phyloP scores from a whole-genome alignment of 1,139 yeast species.

The Torulaspora pretoriensis region DNA sequence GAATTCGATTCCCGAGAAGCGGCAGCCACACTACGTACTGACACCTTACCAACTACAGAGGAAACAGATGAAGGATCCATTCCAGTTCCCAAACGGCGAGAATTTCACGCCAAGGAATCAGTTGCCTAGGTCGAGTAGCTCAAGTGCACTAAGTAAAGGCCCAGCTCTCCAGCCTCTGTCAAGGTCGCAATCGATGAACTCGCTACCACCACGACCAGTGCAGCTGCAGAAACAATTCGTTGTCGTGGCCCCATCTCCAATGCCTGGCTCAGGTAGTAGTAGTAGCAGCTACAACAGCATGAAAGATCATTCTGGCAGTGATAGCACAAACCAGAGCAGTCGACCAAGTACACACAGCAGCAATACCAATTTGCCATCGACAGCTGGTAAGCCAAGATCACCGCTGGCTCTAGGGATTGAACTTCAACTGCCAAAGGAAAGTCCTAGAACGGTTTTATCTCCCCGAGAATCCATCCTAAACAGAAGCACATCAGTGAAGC shows the following conservation, averaged over 20 bases:
- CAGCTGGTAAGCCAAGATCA: neutral
- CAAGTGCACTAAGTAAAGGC: constrained; percentile 2
- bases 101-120: constrained; percentile 30
- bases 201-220: constrained; percentile 1
- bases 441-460: neutral
- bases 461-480: too few species aligned
- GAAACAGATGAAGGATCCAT: constrained; percentile 29
- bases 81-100: constrained; percentile 36
- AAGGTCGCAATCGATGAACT: constrained; percentile 12
- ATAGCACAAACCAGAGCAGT: constrained; percentile 10
- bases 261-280: constrained; percentile 10
- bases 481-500: neutral
- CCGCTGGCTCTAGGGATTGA: neutral
- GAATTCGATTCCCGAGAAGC: constrained; percentile 11
- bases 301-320: constrained; percentile 12
- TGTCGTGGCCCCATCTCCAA: constrained; percentile 1
- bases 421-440: neutral
- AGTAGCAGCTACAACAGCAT: constrained; percentile 13
- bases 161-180: constrained; percentile 1
- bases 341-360: constrained; percentile 12
- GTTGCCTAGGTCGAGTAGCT: constrained; percentile 13
- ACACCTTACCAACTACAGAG: constrained; percentile 33
- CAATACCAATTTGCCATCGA: constrained; percentile 4
- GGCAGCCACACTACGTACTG: constrained; percentile 10
- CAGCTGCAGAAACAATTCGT: neutral